Conservation (phyloP, 1,284 basidiomycete species). For the Inonotus hispidus region DNA sequence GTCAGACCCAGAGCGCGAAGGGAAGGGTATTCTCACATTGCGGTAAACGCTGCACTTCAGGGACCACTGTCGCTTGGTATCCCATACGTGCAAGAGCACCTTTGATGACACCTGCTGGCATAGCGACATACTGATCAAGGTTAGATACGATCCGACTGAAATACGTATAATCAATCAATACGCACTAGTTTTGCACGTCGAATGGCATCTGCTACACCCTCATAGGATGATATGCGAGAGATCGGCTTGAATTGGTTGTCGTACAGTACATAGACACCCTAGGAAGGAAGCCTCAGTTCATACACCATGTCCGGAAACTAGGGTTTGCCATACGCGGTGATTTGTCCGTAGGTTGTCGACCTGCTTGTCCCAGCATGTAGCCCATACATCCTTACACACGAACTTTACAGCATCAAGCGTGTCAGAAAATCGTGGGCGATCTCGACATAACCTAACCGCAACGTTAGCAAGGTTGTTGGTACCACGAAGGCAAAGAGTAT, state of each 20-base stretch:
- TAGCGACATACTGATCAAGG: slow-evolving; percentile 59
- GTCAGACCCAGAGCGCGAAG: background rate
- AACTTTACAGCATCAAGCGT: slow-evolving; percentile 93
- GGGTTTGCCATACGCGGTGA: slow-evolving; percentile 58
- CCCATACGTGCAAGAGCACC: slow-evolving; percentile 81
- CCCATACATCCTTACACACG: slow-evolving; percentile 94
- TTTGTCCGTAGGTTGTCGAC: slow-evolving; percentile 95
- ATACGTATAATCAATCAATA: slow-evolving; percentile 12
- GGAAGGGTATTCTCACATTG: slow-evolving; percentile 58
- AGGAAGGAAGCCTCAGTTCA: background rate
- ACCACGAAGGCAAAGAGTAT: background rate
- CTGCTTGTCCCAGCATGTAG: slow-evolving; percentile 85
- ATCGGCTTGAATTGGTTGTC: slow-evolving; percentile 89
- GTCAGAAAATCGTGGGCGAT: slow-evolving; percentile 70
- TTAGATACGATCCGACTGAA: background rate
- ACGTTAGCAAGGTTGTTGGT: background rate
- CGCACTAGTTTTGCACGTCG: slow-evolving; percentile 66
- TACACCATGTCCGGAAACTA: background rate
- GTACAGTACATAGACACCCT: slow-evolving; percentile 94
- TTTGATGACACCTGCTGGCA: slow-evolving; percentile 76
- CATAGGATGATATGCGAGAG: slow-evolving; percentile 69
- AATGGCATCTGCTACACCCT: slow-evolving; percentile 70
- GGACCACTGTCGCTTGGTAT: slow-evolving; percentile 63
- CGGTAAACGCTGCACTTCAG: slow-evolving; percentile 76
- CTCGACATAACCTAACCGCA: slow-evolving; percentile 59